These are phyloP conservation scores for Graphiopsis chlorocephala DNA, from an alignment of 2,329 filamentous ascomycete genomes.

Conservation along the genomic window DNA sequence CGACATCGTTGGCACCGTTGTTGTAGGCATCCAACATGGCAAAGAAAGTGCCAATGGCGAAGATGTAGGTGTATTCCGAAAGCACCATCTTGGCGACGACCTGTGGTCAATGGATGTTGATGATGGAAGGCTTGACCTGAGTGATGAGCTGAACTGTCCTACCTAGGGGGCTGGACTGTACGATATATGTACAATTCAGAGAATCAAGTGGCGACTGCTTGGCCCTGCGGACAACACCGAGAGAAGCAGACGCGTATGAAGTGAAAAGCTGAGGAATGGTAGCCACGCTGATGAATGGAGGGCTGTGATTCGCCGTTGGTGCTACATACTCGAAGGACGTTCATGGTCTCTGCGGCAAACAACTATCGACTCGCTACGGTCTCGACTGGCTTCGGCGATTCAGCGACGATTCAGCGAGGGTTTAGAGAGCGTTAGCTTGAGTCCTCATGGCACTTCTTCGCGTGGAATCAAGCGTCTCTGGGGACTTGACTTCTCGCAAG, in stretches of 20 bases:
- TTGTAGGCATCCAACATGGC: constrained; percentile 67
- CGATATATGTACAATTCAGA: not conserved
- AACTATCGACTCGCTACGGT: constrained; percentile 1
- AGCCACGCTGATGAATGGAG: constrained; percentile 1
- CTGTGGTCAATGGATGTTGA: constrained; percentile 3
- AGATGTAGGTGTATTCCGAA: constrained; percentile 60
- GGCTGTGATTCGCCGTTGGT: constrained; percentile 6
- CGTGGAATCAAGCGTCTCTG: not conserved
- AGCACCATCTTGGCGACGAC: constrained; percentile 35
- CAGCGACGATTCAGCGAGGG: not conserved
- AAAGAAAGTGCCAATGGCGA: constrained; percentile 63
- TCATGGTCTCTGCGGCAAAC: not conserved
- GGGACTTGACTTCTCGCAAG: not conserved
- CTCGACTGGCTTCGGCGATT: not conserved
- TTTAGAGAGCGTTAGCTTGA: not conserved
- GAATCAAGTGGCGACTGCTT: not conserved
- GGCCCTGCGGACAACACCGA: not conserved
- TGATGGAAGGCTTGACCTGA: not conserved
- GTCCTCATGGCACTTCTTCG: not conserved
- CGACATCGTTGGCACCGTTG: constrained; percentile 55
- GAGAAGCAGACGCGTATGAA: not conserved
- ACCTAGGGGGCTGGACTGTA: not conserved
- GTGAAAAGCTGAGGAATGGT: constrained; percentile 3
- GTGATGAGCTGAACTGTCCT: not conserved
- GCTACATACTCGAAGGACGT: not conserved